Percentiles rank a stretch among this genome's conserved stretches.
Evolutionary conservation across 495 filamentous ascomycete species (phyloP).

Genomic region (Hyaloscypha variabilis): DNA sequence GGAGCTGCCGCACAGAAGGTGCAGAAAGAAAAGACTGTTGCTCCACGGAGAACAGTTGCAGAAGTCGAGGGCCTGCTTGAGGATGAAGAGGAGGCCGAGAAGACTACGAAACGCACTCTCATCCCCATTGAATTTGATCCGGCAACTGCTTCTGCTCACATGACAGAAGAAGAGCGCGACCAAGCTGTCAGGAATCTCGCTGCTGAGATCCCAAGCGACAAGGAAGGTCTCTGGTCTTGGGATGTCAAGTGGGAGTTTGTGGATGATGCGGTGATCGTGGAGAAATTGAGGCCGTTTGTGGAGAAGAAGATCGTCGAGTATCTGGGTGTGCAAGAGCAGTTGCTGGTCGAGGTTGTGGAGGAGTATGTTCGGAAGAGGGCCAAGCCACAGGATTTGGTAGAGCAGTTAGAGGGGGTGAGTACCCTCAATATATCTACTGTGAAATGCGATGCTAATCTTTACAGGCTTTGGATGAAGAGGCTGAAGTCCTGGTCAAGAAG

Average conservation of each 20-base stretch:
- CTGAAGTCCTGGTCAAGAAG: slow-evolving; percentile 91
- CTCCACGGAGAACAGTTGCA: slow-evolving; percentile 79
- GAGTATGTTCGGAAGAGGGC: slow-evolving; percentile 80
- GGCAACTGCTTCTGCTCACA: slow-evolving; percentile 64
- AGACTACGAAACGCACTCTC: slow-evolving; percentile 74
- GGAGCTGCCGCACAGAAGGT: slow-evolving; percentile 84
- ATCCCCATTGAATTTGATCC: slow-evolving; percentile 91
- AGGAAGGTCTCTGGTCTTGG: slow-evolving; percentile 88
- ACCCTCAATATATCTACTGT: slow-evolving; percentile 16
- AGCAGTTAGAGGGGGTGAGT: slow-evolving; percentile 80
- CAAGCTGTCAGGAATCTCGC: slow-evolving; percentile 80
- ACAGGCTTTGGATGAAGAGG: slow-evolving; percentile 91
- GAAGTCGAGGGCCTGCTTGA: slow-evolving; percentile 94
- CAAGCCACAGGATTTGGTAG: slow-evolving; percentile 77
- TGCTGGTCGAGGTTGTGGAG: slow-evolving; percentile 90
- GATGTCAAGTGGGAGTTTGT: slow-evolving; percentile 93
- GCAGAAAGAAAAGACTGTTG: slow-evolving; percentile 58
- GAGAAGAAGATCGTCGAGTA: slow-evolving; percentile 98
- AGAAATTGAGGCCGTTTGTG: slow-evolving; percentile 92
- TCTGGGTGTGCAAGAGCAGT: slow-evolving; percentile 93
- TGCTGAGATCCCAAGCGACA: slow-evolving; percentile 85
- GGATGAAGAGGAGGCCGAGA: slow-evolving; percentile 84
- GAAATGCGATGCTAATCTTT: slow-evolving; percentile 37
- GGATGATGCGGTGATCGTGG: slow-evolving; percentile 78
- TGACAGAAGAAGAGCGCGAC: slow-evolving; percentile 82